phyloP scores from a whole-genome alignment of 805 yeast species.

The Saccharomycopsis fodiens region DNA sequence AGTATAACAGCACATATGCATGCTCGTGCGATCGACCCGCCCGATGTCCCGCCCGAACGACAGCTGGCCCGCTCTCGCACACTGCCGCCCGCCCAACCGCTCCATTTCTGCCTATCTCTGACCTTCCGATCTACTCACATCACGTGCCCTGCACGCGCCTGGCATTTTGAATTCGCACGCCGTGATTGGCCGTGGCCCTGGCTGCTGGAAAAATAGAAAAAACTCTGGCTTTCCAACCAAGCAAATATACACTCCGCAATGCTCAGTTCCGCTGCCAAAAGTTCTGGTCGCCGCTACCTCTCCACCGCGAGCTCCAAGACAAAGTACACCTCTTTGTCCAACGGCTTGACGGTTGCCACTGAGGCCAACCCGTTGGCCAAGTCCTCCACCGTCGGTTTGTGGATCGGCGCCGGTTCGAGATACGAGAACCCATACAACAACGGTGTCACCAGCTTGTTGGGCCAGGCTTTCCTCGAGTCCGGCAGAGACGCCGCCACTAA shows the following conservation, averaged over 20 bases:
- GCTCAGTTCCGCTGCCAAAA: conserved; percentile 14
- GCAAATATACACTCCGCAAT: conserved; percentile 4
- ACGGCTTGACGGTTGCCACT: conserved; percentile 69
- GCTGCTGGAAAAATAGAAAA: not conserved
- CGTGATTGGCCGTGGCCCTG: not conserved
- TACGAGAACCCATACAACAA: conserved; percentile 75
- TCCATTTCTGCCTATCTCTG: no score
- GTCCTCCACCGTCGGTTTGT: conserved; percentile 61
- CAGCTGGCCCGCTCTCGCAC: no score
- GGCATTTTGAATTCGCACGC: not conserved
- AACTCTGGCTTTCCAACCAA: not conserved
- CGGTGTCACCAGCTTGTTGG: conserved; percentile 65
- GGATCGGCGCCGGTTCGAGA: conserved; percentile 71
- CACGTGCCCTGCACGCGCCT: not conserved
- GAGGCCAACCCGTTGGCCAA: conserved; percentile 50
- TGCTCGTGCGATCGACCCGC: no score
- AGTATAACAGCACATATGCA: no score
- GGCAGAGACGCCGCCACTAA: conserved; percentile 31
- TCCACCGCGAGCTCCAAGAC: conserved; percentile 54
- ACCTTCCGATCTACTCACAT: not conserved
- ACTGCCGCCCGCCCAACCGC: no score
- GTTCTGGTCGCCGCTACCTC: conserved; percentile 42
- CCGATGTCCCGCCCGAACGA: no score
- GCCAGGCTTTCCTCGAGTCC: conserved; percentile 38
- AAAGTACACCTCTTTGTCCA: conserved; percentile 61